Conservation (phyloP, 2,329 filamentous ascomycete species). For the Paramyrothecium roridum region DNA sequence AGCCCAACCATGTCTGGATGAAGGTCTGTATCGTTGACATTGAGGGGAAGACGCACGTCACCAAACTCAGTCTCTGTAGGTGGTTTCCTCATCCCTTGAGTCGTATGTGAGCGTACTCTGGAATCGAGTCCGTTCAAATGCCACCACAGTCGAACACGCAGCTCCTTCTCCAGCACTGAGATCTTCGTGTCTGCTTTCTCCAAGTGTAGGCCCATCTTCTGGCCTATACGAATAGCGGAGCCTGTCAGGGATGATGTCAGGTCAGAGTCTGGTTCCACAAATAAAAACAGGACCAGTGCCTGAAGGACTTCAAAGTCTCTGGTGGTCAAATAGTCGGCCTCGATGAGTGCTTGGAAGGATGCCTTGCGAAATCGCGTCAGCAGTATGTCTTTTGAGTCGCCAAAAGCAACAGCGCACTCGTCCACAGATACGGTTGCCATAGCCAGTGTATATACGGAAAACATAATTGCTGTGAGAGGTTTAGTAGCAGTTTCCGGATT, state of each 20-base stretch:
- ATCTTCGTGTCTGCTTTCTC: constrained; percentile 7
- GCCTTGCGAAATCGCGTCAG: constrained; percentile 18
- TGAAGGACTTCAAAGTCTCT: constrained; percentile 24
- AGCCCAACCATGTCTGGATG: constrained; percentile 45
- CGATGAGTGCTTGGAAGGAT: constrained; percentile 16
- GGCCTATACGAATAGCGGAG: constrained; percentile 16
- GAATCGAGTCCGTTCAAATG: constrained; percentile 16
- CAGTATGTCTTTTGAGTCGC: constrained; percentile 7
- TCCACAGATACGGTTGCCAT: constrained; percentile 14
- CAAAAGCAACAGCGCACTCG: constrained; percentile 11
- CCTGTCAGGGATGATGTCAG: constrained; percentile 17
- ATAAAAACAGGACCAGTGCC: constrained; percentile 23
- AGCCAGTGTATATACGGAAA: constrained; percentile 22
- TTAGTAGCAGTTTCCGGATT: constrained; percentile 11
- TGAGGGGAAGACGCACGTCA: constrained; percentile 41
- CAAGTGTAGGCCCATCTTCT: constrained; percentile 20
- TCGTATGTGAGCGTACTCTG: constrained; percentile 4
- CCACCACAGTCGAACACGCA: constrained; percentile 25
- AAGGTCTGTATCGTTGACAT: constrained; percentile 53
- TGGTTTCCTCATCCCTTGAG: constrained; percentile 1
- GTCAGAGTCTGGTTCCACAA: constrained; percentile 23
- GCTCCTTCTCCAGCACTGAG: constrained; percentile 19
- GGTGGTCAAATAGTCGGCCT: constrained; percentile 21
- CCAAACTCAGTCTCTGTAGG: constrained; percentile 7
- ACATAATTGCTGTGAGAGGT: constrained; percentile 17